Percentiles rank a stretch among this genome's conserved stretches.
Conservation (phyloP, 768 basidiomycete species). For the Crepidotus variabilis region DNA sequence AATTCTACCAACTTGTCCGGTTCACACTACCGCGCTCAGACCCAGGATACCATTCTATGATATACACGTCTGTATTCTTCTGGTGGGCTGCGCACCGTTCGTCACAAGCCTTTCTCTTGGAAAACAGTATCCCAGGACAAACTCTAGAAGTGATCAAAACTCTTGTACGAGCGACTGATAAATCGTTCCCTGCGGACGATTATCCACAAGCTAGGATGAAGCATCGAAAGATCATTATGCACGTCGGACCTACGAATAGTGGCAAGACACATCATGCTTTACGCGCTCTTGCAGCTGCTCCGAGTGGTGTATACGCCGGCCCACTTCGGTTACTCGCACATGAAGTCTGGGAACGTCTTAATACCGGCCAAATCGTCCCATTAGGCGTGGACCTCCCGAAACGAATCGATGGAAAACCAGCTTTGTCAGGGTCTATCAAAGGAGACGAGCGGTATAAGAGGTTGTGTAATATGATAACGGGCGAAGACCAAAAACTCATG, state of each 20-base stretch:
- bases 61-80: conserved; percentile 52
- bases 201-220: conserved; percentile 52
- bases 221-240: conserved; percentile 82
- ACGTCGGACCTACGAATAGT: conserved; percentile 96
- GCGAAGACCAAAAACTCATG: conserved; percentile 83
- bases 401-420: conserved; percentile 15
- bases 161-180: conserved; percentile 33
- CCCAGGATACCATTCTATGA: conserved; percentile 35
- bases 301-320: conserved; percentile 80
- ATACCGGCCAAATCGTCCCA: conserved; percentile 84
- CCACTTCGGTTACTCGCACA: conserved; percentile 91
- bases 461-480: conserved; percentile 84
- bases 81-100: conserved; percentile 36
- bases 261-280: conserved; percentile 96
- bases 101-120: conserved; percentile 11
- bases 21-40: conserved; percentile 31
- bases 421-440: conserved; percentile 10
- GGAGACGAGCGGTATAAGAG: conserved; percentile 52
- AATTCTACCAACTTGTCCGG: conserved; percentile 38
- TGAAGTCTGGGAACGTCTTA: conserved; percentile 90
- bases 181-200: conserved; percentile 43
- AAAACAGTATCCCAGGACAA: conserved; percentile 19
- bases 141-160: conserved; percentile 36
- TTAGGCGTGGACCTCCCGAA: conserved; percentile 40
- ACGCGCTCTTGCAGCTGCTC: conserved; percentile 76